These are phyloP conservation scores for Terana coerulea DNA, from an alignment of 768 basidiomycete genomes.

Conservation along the genomic window DNA sequence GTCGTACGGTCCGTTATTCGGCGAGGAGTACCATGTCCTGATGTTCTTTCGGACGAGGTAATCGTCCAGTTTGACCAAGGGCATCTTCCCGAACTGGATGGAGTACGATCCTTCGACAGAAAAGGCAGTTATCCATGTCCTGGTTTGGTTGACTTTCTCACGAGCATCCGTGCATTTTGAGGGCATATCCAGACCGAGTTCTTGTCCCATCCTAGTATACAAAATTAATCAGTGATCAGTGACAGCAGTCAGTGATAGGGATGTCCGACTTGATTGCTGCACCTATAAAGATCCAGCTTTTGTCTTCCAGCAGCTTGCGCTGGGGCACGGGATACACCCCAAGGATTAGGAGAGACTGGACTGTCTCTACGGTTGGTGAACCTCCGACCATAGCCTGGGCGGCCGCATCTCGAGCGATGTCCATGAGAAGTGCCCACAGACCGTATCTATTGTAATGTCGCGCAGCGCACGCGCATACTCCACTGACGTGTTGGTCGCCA, in stretches of 20 bases:
- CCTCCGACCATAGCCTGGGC: constrained; percentile 48
- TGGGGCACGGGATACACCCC: constrained; percentile 56
- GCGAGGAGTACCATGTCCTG: constrained; percentile 26
- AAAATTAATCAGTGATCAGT: too few species aligned
- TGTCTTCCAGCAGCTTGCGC: constrained; percentile 60
- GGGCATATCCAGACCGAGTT: constrained; percentile 54
- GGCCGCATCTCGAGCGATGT: constrained; percentile 52
- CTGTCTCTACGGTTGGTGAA: constrained; percentile 56
- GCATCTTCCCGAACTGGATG: constrained; percentile 66
- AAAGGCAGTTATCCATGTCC: constrained; percentile 70
- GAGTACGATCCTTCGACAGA: constrained; percentile 66
- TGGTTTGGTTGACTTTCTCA: constrained; percentile 58
- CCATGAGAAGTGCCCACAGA: constrained; percentile 47
- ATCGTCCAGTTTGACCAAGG: constrained; percentile 57
- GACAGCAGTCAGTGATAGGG: too few species aligned
- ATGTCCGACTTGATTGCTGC: constrained; percentile 62
- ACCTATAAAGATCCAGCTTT: constrained; percentile 65
- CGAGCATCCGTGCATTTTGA: constrained; percentile 43
- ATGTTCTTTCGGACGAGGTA: constrained; percentile 49
- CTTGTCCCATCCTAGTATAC: constrained; percentile 56
- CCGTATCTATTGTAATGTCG: constrained; percentile 51
- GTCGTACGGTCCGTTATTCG: constrained; percentile 25
- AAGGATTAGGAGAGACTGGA: constrained; percentile 65
- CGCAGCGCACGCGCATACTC: constrained; percentile 61
- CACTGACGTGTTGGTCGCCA: constrained; percentile 2